Evolutionary conservation across 2,329 filamentous ascomycete species (phyloP).

Genomic region (Fusarium pseudograminearum): DNA sequence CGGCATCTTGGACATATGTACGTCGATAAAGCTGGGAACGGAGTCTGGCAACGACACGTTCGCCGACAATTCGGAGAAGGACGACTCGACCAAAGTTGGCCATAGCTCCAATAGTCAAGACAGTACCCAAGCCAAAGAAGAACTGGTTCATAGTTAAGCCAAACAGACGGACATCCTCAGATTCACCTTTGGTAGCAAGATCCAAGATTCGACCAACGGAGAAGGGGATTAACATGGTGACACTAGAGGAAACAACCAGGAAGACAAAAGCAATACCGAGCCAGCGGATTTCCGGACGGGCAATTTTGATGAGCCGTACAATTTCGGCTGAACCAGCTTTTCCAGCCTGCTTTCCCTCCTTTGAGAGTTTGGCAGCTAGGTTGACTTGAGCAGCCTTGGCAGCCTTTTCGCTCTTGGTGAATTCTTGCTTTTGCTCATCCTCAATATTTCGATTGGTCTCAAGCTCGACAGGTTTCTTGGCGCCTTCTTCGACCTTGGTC

Average conservation of each 20-base stretch:
- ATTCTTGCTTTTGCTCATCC: conserved; percentile 57
- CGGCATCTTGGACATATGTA: conserved; percentile 96
- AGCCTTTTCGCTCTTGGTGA: conserved; percentile 83
- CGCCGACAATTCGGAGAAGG: conserved; percentile 91
- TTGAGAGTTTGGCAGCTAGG: conserved; percentile 86
- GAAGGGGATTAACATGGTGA: conserved; percentile 97
- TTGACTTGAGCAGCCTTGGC: conserved; percentile 90
- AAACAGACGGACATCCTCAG: conserved; percentile 78
- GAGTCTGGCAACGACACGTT: conserved; percentile 90
- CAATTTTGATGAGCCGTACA: conserved; percentile 89
- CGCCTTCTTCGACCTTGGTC: conserved; percentile 49
- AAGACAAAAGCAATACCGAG: conserved; percentile 84
- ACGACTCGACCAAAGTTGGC: conserved; percentile 96
- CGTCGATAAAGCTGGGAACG: conserved; percentile 90
- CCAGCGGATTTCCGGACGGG: conserved; percentile 83
- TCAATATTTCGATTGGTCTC: conserved; percentile 50
- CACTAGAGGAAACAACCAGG: conserved; percentile 87
- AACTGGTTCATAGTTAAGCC: conserved; percentile 89
- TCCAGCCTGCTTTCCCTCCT: conserved; percentile 74
- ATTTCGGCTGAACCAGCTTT: conserved; percentile 79
- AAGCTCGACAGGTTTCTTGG: conserved; percentile 53
- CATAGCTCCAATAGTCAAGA: conserved; percentile 85
- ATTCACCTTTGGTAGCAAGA: conserved; percentile 80
- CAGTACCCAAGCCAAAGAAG: conserved; percentile 80
- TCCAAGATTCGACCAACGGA: conserved; percentile 97